These are phyloP conservation scores for Mycena filopes DNA, from an alignment of 768 basidiomycete genomes.

Conservation along the genomic window DNA sequence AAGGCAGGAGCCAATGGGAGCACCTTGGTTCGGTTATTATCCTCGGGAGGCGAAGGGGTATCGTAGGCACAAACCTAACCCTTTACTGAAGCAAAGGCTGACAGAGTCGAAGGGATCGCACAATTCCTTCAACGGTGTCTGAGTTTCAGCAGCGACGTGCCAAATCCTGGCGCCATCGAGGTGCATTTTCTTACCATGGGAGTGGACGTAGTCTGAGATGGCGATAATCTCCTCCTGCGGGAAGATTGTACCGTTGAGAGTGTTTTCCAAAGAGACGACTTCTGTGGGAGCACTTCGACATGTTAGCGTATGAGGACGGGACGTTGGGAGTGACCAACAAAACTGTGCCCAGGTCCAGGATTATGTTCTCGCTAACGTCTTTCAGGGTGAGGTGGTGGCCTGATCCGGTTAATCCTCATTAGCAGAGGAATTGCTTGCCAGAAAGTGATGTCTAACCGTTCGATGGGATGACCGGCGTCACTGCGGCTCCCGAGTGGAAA, in stretches of 20 bases:
- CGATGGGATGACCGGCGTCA: conserved; percentile 70
- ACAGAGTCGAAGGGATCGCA: conserved; percentile 92
- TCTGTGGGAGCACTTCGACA: conserved; percentile 78
- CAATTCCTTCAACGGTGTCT: conserved; percentile 74
- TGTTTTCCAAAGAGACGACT: conserved; percentile 92
- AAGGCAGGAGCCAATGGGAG: conserved; percentile 86
- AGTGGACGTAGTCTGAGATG: conserved; percentile 81
- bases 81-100: conserved; percentile 96
- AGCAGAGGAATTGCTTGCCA: background rate
- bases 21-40: conserved; percentile 67
- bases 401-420: conserved; percentile 43
- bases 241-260: conserved; percentile 90
- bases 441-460: conserved; percentile 68
- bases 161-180: conserved; percentile 94
- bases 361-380: conserved; percentile 74
- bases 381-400: conserved; percentile 85
- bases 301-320: conserved; percentile 20
- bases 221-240: conserved; percentile 89
- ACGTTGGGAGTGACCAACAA: conserved; percentile 51
- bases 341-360: conserved; percentile 72
- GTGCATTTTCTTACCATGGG: conserved; percentile 82
- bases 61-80: conserved; percentile 77
- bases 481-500: conserved; percentile 79
- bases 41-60: too few relatives aligned
- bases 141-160: conserved; percentile 88